phyloP scores from a whole-genome alignment of 1,139 yeast species.

The Tardiomyces digboiensis region DNA sequence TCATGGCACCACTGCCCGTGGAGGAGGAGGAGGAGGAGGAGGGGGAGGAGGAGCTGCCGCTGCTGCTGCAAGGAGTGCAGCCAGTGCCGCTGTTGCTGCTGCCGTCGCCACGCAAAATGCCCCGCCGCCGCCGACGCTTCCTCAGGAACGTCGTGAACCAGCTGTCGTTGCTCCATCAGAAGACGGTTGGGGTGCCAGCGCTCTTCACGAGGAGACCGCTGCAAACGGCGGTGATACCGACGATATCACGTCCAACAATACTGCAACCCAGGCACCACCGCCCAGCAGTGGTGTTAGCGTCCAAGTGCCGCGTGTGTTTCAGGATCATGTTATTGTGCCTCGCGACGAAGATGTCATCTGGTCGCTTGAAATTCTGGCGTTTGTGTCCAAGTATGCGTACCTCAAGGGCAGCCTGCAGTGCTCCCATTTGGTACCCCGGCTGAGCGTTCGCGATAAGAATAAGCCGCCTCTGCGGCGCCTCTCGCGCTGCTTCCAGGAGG shows the following conservation, averaged over 20 bases:
- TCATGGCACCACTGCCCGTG: background rate
- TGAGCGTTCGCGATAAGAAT: constrained; percentile 25
- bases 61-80: background rate
- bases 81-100: background rate
- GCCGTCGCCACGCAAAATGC: background rate
- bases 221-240: background rate
- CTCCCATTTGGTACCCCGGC: constrained; percentile 46
- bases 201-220: background rate
- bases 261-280: background rate
- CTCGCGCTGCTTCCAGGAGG: background rate
- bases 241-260: background rate
- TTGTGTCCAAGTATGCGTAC: constrained; percentile 83
- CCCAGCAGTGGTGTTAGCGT: no score
- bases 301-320: constrained; percentile 39
- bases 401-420: constrained; percentile 65
- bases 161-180: background rate
- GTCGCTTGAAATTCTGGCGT: constrained; percentile 87
- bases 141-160: background rate
- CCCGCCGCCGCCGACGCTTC: background rate
- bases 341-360: constrained; percentile 90
- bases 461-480: constrained; percentile 13
- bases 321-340: constrained; percentile 72
- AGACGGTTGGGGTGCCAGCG: background rate
- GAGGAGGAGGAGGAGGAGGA: background rate
- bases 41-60: background rate